Evolutionary conservation across 345 rosid genomes (phyloP), one percentile per base, ranked within the genome.

Genomic region (Euphorbia lathyris): DNA sequence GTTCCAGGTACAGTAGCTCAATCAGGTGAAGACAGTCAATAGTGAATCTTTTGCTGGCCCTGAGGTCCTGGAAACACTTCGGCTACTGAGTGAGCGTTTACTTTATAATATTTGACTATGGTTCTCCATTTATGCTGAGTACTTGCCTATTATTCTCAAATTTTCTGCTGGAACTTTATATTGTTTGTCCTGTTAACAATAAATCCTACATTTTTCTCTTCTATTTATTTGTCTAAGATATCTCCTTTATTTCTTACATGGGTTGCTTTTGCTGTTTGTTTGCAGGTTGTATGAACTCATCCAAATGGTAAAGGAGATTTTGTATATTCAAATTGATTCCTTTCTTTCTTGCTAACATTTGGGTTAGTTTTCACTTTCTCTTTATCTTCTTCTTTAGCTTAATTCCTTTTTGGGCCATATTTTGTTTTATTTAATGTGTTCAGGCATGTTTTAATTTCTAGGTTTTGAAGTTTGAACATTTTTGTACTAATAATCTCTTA

Each of bases 271-370:
- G n/a, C n/a, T 70, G 67, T 32, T 52, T 59, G 68, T 30, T 58
- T 79, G 75, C 83, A 79, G 83, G 63, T 71, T 38, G 26, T 30
- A 65, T 72, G 13, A 55, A 71, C 53, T 68, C 26, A n/a, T 22
- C n/a, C 59, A 74, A 53, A 29, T 57, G 16, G 36, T 45, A 20
- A 55, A 38, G 58, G 67, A 65, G 58, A 73, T 64, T 67, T 76
- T 42, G 40, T 48, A 57, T 74, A 50, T 58, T 65, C 42, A 64
- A 29, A 65, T 43, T 17, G 53, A 45, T 70, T 76, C 30, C 36
- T 75, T 72, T 59, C 63, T 56, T 68, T 53, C 10, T 63, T 42
- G 0, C 36, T 23, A 4, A 59, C 74, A 23, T 69, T 74, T 76
- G 69, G 79, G 81, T 75, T 60, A 58, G 81, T 77, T 73, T 57